Percentiles rank a stretch among this genome's conserved stretches.
These are phyloP conservation scores for Colletotrichum salicis DNA, from an alignment of 2,329 filamentous ascomycete species.

Conservation along the genomic window DNA sequence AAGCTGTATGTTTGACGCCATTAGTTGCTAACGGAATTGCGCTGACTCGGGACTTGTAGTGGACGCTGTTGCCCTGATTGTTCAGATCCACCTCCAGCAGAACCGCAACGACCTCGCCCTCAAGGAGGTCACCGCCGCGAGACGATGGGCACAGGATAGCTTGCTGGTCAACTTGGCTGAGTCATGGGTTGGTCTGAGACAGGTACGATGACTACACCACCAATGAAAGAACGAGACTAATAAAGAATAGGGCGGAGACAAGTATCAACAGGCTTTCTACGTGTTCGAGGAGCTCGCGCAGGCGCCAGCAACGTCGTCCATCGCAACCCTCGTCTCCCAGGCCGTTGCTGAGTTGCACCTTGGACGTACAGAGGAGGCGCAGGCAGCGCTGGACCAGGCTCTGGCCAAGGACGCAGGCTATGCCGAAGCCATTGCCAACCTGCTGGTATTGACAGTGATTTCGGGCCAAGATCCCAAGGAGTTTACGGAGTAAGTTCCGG, in stretches of 20 bases:
- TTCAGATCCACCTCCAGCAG: constrained; percentile 91
- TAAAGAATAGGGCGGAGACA: constrained; percentile 80
- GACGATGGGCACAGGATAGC: constrained; percentile 95
- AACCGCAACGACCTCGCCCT: constrained; percentile 91
- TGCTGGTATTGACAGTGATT: constrained; percentile 81
- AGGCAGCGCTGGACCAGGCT: constrained; percentile 85
- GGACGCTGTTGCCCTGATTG: constrained; percentile 84
- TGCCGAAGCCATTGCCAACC: constrained; percentile 82
- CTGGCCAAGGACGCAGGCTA: constrained; percentile 77
- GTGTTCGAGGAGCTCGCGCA: constrained; percentile 97
- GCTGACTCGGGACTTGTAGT: constrained; percentile 53
- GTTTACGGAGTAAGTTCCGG: constrained; percentile 65
- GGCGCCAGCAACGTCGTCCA: constrained; percentile 81
- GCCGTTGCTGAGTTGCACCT: constrained; percentile 93
- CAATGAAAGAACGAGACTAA: constrained; percentile 41
- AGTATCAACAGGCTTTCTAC: constrained; percentile 97
- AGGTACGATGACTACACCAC: constrained; percentile 64
- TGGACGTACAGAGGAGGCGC: constrained; percentile 87
- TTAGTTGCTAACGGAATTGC: neutral
- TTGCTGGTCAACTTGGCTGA: constrained; percentile 94
- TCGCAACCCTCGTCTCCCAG: constrained; percentile 83
- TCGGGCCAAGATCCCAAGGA: constrained; percentile 77
- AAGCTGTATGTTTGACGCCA: constrained; percentile 71
- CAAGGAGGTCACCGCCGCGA: constrained; percentile 87
- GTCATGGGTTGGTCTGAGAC: constrained; percentile 90